Evolutionary conservation across 169 alveolate species (phyloP), one percentile per base, ranked within the genome.

Genomic region (Plasmodium yoelii): DNA sequence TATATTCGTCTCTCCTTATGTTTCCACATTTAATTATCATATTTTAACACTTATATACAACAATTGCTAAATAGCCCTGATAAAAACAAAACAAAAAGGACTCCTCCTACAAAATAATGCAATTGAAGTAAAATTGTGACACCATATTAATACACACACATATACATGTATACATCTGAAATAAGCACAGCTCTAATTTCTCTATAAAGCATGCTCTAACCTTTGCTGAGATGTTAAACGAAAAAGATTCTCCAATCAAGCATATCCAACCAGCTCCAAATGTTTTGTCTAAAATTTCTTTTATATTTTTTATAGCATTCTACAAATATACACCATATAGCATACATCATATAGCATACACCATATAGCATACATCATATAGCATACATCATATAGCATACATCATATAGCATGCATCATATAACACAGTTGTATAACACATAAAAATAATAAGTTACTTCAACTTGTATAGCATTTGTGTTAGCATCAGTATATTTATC

Each of bases 251-350:
- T 49, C 91, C 91, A 26, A 84, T 84, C 18, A 84, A 19, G 26
- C 91, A 84, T 47, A 84, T 65, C 91, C 91, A 84, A 6, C 91
- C 91, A 22, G 55, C n/a, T 18, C 91, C 91, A 57, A 63, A 84
- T n/a, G 64, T 84, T 69, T 57, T 84, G 51, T 84, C 91, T 55
- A 84, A 60, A 69, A 15, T 84, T 69, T 84, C 91, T 69, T 84
- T 84, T 84, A 84, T 69, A 44, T 84, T 84, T 19, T 84, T 84
- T 84, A 84, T 84, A 51, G 87, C 91, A 84, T 84, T 84, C 91
- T 84, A 73, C 24, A n/a, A n/a, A n/a, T n/a, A n/a, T n/a, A n/a
- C n/a, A n/a, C n/a, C n/a, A n/a, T n/a, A n/a, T n/a, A n/a, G n/a
- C n/a, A n/a, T n/a, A n/a, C n/a, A n/a, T n/a, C n/a, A n/a, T n/a